phyloP scores from a whole-genome alignment of 1,284 basidiomycete genomes.

The Boletellus sp. region DNA sequence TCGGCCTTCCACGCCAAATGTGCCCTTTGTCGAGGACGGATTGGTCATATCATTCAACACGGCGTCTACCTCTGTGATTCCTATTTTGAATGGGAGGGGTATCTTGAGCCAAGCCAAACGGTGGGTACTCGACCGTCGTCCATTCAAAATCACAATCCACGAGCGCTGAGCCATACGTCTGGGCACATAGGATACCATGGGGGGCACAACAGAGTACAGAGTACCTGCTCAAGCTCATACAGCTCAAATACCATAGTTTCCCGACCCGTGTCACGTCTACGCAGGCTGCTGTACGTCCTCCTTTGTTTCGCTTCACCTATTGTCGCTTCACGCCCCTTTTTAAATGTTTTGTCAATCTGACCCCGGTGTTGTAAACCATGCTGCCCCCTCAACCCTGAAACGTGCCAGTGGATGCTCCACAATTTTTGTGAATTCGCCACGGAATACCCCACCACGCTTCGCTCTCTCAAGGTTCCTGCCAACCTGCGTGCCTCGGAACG shows the following conservation, averaged over 20 bases:
- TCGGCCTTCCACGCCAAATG: slow-evolving; percentile 29
- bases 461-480: slow-evolving; percentile 50
- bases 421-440: slow-evolving; percentile 83
- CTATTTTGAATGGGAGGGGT: slow-evolving; percentile 76
- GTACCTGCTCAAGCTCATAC: slow-evolving; percentile 78
- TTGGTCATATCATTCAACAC: slow-evolving; percentile 84
- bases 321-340: background rate
- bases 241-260: slow-evolving; percentile 95
- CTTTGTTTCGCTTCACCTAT: background rate
- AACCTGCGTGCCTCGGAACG: slow-evolving; percentile 66
- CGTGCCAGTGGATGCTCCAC: slow-evolving; percentile 79
- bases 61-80: slow-evolving; percentile 83
- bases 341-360: background rate
- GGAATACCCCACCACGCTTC: slow-evolving; percentile 74
- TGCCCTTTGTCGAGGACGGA: slow-evolving; percentile 61
- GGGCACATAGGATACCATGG: slow-evolving; percentile 77
- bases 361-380: background rate
- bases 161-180: slow-evolving; percentile 2
- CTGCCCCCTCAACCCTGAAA: background rate
- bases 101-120: slow-evolving; percentile 82
- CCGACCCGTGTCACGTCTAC: slow-evolving; percentile 54
- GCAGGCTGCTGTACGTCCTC: slow-evolving; percentile 54
- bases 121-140: slow-evolving; percentile 38
- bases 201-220: slow-evolving; percentile 89
- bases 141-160: background rate